Evolutionary conservation across 768 basidiomycete genomes (phyloP), one percentile per base, ranked within the genome.

Genomic region (Strobilomyces confusus): DNA sequence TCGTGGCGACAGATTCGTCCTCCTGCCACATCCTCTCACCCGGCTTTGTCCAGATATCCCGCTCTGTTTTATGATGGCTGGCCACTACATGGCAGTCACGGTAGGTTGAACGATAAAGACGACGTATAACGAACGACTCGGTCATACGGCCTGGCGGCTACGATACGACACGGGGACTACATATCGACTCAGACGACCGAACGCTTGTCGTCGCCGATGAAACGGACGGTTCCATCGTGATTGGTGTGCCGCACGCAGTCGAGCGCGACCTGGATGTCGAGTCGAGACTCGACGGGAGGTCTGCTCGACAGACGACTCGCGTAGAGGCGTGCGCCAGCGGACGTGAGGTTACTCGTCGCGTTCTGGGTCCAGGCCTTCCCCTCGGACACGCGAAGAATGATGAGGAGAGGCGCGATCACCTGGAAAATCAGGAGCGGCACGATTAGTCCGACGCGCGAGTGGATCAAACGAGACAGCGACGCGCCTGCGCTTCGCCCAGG

Each of bases 351-450:
- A 7, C 59, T 50, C 2, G 61, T 40, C n/a, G 55, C 47, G 8
- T 65, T 58, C 23, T 44, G 53, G 15, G 60, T 60, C 78, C 75
- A 77, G 5, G 75, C 77, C 22, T 72, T 69, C 13, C 78, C 78
- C 54, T 75, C 66, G 2, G 76, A 73, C 9, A 79, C 64, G 13
- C 77, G 74, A 43, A 73, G 74, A 34, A 77, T 77, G 51, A 79
- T 79, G n/a, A 79, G 68, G 53, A 77, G 74, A 0, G 73, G 72
- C 11, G 78, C 76, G 26, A 78, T 72, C 64, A 76, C 69, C 77
- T 79, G 54, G 3, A 22, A 22, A 48, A 42, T 25, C 8, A 29
- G 17, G n/a, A 32, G 33, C 8, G 5, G 13, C 22, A 5, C 1
- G 30, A 49, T 23, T 23, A 11, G 0, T n/a, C 20, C 5, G 33